Base-by-base conservation (phyloP, 495 filamentous ascomycete genomes). In the Podospora fimiseda region DNA sequence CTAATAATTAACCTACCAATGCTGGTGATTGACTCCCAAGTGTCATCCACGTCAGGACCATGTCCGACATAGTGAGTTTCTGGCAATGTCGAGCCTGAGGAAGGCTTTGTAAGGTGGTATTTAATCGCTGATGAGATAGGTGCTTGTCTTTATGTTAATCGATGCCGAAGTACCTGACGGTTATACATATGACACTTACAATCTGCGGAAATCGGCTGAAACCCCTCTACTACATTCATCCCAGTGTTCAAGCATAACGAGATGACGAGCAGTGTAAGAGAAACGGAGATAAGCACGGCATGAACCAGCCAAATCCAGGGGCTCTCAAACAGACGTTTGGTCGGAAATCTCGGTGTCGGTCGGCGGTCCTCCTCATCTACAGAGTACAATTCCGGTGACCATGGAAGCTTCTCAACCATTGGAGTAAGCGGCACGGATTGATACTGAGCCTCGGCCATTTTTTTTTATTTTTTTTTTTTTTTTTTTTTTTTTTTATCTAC, bases 281-380 rank as follows among this genome's bases (percentile, higher is more conserved):
- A 76, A 11, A 67, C 24, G 4, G 70, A 69, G 19, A 77, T 54
- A 9, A 78, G 61, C 27, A 72, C 51, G 42, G 67, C 69, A 46
- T 77, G 75, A 9, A 58, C 61, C 15, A 76, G 50, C 73, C 74
- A 78, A 48, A 67, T 53, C 72, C 73, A 74, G 53, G 63, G 58
- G 15, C 20, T 46, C 3, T 11, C 2, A 24, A 14, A 23, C 27
- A 23, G 19, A 9, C 4, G 3, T 24, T 13, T n/a, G 11, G 39
- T 5, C 39, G 6, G 4, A 5, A 7, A 9, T 41, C 8, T 4
- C 39, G 39, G 39, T 33, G 5, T 33, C 11, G 27, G 27, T 33
- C 6, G 27, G 27, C 11, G 39, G 13, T n/a, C 16, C 6, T 41
- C 39, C 6, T 33, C 27, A 33, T 33, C 27, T 33, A 6, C 27